Conservation (phyloP, 768 basidiomycete species). For the Tylopilus vinaceipallidus region DNA sequence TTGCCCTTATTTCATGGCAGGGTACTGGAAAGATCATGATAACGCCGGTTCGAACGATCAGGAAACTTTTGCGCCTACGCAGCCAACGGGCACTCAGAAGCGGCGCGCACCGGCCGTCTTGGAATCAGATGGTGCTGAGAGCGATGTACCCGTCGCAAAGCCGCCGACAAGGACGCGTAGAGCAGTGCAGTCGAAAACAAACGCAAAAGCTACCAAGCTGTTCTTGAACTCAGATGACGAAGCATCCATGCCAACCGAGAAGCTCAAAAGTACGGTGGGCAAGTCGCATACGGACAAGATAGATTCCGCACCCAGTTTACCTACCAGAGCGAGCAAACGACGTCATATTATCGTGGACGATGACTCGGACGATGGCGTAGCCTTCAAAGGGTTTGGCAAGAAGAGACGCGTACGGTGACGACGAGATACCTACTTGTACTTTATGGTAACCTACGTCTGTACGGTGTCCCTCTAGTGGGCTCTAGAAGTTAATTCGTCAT, state of each 20-base stretch:
- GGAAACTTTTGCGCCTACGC: constrained; percentile 20
- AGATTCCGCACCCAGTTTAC: constrained; percentile 1
- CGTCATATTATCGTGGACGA: constrained; percentile 50
- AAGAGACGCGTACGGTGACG: constrained; percentile 20
- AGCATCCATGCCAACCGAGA: background rate
- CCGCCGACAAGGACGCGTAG: constrained; percentile 18
- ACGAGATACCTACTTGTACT: constrained; percentile 3
- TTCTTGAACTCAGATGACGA: constrained; percentile 56
- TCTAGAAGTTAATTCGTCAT: constrained; percentile 55
- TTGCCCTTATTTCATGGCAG: constrained; percentile 31
- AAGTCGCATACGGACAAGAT: constrained; percentile 7
- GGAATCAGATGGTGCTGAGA: constrained; percentile 41
- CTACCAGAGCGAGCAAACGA: constrained; percentile 22
- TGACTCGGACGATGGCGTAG: constrained; percentile 68
- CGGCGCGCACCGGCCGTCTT: constrained; percentile 32
- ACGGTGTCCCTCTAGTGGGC: background rate
- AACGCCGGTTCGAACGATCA: constrained; percentile 21
- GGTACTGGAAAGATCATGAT: constrained; percentile 61
- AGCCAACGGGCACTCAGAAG: constrained; percentile 17
- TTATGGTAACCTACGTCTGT: constrained; percentile 1
- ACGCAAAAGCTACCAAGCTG: constrained; percentile 34
- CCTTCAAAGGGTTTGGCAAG: constrained; percentile 63
- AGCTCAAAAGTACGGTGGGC: background rate
- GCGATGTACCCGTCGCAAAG: constrained; percentile 16
- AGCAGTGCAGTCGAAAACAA: constrained; percentile 31